Base-by-base conservation (phyloP, 2,329 filamentous ascomycete species). In the Apiospora marii region DNA sequence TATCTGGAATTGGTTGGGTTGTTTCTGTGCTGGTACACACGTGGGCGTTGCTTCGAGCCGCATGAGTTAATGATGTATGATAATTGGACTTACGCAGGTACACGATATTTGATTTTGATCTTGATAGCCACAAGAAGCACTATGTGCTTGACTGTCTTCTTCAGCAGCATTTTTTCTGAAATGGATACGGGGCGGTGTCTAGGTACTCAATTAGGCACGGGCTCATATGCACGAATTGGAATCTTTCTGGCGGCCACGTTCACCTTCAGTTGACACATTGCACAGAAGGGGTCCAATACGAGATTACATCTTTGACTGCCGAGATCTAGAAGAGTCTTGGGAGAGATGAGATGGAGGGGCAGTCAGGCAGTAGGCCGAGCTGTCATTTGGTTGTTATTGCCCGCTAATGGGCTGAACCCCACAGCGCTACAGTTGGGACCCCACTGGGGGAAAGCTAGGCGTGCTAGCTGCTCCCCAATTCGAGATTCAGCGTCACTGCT, bases 301-400 rank as follows among this genome's bases (percentile, higher is more conserved):
- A 49, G 46, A 49, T 49, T 49, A 22, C 46, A 49, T 49, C 46
- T n/a, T 22, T 48, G 6, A 48, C 44, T 48, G 44, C 44, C 44
- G 44, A 48, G 44, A 48, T 53, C 51, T 53, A 53, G 24, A 53
- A 30, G 51, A 30, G 51, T 13, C 16, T 10, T 61, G 27, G 44
- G 7, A 22, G 44, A 48, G 44, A 48, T 48, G 22, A 49, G 46
- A n/a, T 49, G 30, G 53, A 37, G 53, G 53, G 30, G 53, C 53
- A 37, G 53, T 22, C 51, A n/a, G 53, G 19, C 53, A 64, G 27
- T 30, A 30, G 27, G 27, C 27, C 27, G 27, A 30, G 58, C 6
- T 64, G 58, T 64, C 53, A 64, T 41, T 64, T 64, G 34, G 34
- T 64, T 41, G 58, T 64, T 41, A 64, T 64, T 64, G 58, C 7